A percentile compares a stretch with the other conserved stretches of the same genome.
Conservation (phyloP, 2,329 filamentous ascomycete species). For the Fusarium sulawesiense region DNA sequence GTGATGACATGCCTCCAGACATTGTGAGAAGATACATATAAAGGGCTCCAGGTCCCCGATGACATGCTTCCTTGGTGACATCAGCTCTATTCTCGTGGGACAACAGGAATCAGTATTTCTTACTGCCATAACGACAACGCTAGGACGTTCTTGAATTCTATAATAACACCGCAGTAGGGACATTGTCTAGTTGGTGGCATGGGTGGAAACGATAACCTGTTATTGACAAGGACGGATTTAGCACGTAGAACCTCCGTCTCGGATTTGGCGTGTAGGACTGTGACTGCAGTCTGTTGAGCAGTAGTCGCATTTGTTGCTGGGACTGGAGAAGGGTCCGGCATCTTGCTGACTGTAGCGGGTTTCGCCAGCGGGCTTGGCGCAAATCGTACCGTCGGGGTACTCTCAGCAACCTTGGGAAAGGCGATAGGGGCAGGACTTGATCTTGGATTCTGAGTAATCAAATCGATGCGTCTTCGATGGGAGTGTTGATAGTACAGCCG, state of each 20-base stretch:
- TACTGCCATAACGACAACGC: background rate
- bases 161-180: background rate
- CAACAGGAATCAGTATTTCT: too few relatives aligned
- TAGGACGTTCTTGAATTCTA: background rate
- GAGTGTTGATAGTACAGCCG: background rate
- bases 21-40: background rate
- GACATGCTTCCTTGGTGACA: background rate
- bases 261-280: background rate
- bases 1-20: background rate
- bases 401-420: too few relatives aligned
- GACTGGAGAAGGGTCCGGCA: background rate
- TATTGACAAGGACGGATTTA: background rate
- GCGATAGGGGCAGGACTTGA: background rate
- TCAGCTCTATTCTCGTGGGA: too few relatives aligned
- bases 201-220: background rate
- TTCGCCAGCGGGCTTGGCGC: background rate
- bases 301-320: background rate
- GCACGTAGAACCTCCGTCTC: background rate
- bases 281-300: background rate
- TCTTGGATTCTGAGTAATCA: background rate
- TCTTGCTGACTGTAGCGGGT: rapidly evolving
- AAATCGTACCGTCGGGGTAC: background rate
- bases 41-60: conserved; percentile 4
- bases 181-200: background rate
- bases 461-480: background rate